Percentiles rank a stretch among this genome's conserved stretches.
Conservation (phyloP, 768 basidiomycete species). For the Boletus fagicola region DNA sequence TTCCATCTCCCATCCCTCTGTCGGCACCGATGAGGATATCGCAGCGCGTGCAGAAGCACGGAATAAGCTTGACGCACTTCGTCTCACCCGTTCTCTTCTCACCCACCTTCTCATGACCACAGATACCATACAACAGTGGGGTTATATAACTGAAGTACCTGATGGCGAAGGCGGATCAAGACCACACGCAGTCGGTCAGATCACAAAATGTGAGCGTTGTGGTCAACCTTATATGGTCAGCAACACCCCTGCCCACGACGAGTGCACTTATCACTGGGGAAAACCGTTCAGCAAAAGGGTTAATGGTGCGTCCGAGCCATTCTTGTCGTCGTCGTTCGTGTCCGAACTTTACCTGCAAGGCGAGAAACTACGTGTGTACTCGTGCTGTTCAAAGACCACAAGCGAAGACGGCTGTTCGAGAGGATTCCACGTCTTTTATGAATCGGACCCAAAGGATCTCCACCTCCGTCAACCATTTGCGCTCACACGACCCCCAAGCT, state of each 20-base stretch:
- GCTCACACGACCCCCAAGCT: conserved; percentile 30
- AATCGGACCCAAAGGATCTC: conserved; percentile 59
- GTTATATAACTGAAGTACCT: conserved; percentile 71
- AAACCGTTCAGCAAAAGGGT: conserved; percentile 57
- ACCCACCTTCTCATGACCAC: conserved; percentile 57
- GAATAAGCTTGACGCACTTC: conserved; percentile 52
- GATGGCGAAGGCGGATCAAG: conserved; percentile 58
- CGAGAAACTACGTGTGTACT: conserved; percentile 65
- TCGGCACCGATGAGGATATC: conserved; percentile 73
- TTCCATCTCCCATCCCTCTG: conserved; percentile 60
- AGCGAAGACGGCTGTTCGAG: conserved; percentile 65
- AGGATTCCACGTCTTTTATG: conserved; percentile 91
- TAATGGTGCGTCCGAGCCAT: conserved; percentile 50
- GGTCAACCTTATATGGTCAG: conserved; percentile 65
- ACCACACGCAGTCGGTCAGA: conserved; percentile 60
- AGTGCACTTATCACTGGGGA: conserved; percentile 87
- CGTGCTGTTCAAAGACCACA: conserved; percentile 72
- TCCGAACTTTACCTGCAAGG: conserved; percentile 40
- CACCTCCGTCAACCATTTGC: conserved; percentile 80
- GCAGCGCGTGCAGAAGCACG: conserved; percentile 52
- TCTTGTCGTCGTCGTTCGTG: not conserved
- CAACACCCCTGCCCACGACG: conserved; percentile 49
- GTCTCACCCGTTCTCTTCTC: conserved; percentile 51
- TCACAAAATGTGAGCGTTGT: conserved; percentile 80
- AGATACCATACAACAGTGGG: conserved; percentile 60